Evolutionary conservation across 2,329 filamentous ascomycete genomes (phyloP), one percentile per base, ranked within the genome.

Genomic region (Penicillium vulpinum): DNA sequence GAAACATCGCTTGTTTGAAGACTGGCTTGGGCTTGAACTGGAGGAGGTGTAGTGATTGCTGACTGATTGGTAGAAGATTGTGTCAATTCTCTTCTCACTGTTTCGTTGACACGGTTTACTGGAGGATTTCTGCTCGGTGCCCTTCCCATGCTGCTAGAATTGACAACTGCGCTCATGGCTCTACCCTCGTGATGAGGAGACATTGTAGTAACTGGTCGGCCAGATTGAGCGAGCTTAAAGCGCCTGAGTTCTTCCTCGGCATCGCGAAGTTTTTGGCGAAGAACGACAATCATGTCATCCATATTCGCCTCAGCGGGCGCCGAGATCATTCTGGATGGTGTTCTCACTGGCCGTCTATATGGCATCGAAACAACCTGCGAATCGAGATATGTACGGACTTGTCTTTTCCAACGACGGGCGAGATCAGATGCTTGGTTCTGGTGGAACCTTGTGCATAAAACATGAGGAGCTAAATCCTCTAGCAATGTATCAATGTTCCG

Each of bases 391-490:
- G 36, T 15, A 11, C 35, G 29, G 13, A 65, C 50, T 36, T 50
- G n/a, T 33, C 31, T 33, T 38, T 59, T 49, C 62, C 62, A 64
- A 9, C 55, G 47, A 28, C 21, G 0, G 2, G 35, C 16, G 44
- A 67, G 56, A 36, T 16, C 29, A 1, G 31, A 31, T 13, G 64
- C 66, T 40, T 67, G 65, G 8, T 29, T 18, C 33, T 68, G 64
- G 43, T 69, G 67, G 3, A 40, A 59, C 2, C 43, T 31, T 22
- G 11, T 61, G 48, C 68, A 70, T 28, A 70, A 41, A 9, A 64
- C 62, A 31, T 59, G 31, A 24, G 64, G 63, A n/a, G 67, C 67
- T 8, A 70, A 28, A 15, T 64, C 43, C 33, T 63, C 44, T 0
- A 70, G 52, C 13, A 66, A 35, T 2, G 51, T 39, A 24, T 62